Base-by-base conservation (phyloP, 805 yeast species). In the Metschnikowia anglica region DNA sequence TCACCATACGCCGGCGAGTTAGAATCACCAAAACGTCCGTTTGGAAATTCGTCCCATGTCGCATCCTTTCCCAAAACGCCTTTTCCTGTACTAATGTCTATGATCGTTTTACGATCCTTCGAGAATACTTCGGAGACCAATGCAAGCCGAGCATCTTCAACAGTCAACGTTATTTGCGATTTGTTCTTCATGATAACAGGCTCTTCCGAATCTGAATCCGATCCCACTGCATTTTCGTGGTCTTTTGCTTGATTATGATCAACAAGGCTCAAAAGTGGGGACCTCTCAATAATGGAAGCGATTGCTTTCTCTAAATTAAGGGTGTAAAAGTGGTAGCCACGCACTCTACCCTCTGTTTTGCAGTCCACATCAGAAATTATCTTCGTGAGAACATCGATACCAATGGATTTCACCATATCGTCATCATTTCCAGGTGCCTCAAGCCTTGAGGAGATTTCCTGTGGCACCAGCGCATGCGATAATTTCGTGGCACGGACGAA, bases 1-100 rank as follows among this genome's bases (percentile, higher is more conserved):
- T 91, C 97, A 71, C 98, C 99, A 64, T 86, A 91, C 1, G 98
- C 98, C 15, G 97, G 97, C 25, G 96, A 88, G 56, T 93, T 74
- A 0, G 96, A 86, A 66, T 89, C 96, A 68, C 97, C 95, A 63
- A 88, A 88, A 68, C 98, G 77, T 60, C 97, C 96, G 64, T 90
- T 88, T 20, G 97, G 93, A 64, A 88, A 90, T 58, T 90, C 98
- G 70, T 90, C 98, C 98, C 98, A 90, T 1, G 90, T 86, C 3
- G 95, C 96, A 61, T 87, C 93, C 55, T 87, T 80, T 26, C 96
- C 96, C 20, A 88, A 59, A 2, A 83, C 77, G 29, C 96, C 96
- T 51, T 84, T 81, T 31, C 96, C 96, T 12, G 85, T 76, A 32
- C 93, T 84, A 30, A 88, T 88, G 5, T 89, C 88, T 28, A 87